These are phyloP conservation scores for Pseudopyrenochaeta lycopersici DNA, from an alignment of 2,329 filamentous ascomycete genomes.

Conservation along the genomic window DNA sequence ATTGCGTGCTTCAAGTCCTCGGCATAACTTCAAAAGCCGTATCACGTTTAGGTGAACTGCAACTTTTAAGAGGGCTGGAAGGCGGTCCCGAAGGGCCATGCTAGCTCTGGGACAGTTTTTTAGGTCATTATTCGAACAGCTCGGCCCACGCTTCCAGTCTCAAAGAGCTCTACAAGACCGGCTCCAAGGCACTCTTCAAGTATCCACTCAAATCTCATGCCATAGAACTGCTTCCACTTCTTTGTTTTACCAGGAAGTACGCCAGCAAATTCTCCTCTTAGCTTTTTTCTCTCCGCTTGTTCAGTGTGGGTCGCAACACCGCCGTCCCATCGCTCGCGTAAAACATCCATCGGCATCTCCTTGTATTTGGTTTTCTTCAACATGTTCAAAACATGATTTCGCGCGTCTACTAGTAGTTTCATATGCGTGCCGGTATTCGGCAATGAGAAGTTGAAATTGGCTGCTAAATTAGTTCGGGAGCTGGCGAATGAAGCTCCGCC, in stretches of 20 bases:
- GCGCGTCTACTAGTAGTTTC: constrained; percentile 69
- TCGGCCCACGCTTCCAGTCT: constrained; percentile 76
- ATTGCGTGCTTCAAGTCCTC: background rate
- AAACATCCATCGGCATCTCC: constrained; percentile 68
- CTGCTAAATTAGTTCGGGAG: constrained; percentile 16
- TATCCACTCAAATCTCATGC: constrained; percentile 75
- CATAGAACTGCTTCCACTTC: constrained; percentile 76
- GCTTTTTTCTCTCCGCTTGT: constrained; percentile 59
- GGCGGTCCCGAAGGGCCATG: background rate
- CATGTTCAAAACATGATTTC: constrained; percentile 68
- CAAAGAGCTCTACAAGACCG: constrained; percentile 76
- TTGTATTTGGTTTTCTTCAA: constrained; percentile 67
- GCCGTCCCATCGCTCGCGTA: constrained; percentile 77
- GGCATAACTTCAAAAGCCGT: background rate
- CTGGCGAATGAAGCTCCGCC: constrained; percentile 62
- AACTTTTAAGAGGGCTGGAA: background rate
- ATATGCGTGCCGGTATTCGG: constrained; percentile 74
- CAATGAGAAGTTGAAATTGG: constrained; percentile 65
- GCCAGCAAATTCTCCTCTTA: constrained; percentile 65
- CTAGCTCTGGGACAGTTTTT: background rate
- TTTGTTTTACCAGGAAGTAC: constrained; percentile 69
- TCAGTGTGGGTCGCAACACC: constrained; percentile 62
- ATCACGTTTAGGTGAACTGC: background rate
- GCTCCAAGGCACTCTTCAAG: constrained; percentile 75
- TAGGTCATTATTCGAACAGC: constrained; percentile 57